A percentile compares a stretch with the other conserved stretches of the same genome.
phyloP scores from a whole-genome alignment of 1,284 basidiomycete genomes.

The Apiotrichum veenhuisii region DNA sequence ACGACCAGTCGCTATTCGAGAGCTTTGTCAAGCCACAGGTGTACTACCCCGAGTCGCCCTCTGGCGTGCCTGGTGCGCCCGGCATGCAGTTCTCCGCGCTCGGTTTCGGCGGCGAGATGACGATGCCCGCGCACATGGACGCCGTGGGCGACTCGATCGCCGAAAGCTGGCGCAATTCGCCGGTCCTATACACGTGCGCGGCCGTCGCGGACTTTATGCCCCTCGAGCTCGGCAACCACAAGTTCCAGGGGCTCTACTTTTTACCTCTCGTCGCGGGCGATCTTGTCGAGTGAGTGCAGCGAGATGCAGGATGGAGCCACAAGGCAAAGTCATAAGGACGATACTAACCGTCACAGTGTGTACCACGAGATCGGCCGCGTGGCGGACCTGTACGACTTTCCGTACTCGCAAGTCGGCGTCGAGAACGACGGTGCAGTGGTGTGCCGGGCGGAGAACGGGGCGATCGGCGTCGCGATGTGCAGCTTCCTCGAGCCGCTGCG shows the following conservation, averaged over 20 bases:
- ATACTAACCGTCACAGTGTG: slow-evolving; percentile 38
- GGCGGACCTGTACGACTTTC: slow-evolving; percentile 45
- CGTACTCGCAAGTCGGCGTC: slow-evolving; percentile 47
- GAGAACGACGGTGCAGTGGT: slow-evolving; percentile 50
- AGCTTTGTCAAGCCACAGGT: neutral
- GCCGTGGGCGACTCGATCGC: slow-evolving; percentile 15
- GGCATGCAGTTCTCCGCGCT: neutral
- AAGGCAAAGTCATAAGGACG: too few relatives aligned
- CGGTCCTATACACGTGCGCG: slow-evolving; percentile 43
- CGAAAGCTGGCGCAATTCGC: slow-evolving; percentile 39
- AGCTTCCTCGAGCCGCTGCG: slow-evolving; percentile 46
- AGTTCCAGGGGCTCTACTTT: slow-evolving; percentile 43
- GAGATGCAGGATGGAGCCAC: too few relatives aligned
- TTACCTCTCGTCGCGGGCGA: slow-evolving; percentile 40
- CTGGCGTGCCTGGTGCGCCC: too few relatives aligned
- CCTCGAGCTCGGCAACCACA: slow-evolving; percentile 24
- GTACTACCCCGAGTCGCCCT: slow-evolving; percentile 2
- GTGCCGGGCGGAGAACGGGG: slow-evolving; percentile 36
- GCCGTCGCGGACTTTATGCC: slow-evolving; percentile 48
- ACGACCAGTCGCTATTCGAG: slow-evolving; percentile 13
- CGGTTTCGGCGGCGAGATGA: slow-evolving; percentile 4
- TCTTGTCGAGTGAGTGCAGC: slow-evolving; percentile 20
- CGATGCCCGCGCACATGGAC: too few relatives aligned
- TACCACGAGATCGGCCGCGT: slow-evolving; percentile 50
- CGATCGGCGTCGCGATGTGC: slow-evolving; percentile 48